Conservation (phyloP, 2,329 filamentous ascomycete genomes). For the Paraconiothyrium brasiliense region DNA sequence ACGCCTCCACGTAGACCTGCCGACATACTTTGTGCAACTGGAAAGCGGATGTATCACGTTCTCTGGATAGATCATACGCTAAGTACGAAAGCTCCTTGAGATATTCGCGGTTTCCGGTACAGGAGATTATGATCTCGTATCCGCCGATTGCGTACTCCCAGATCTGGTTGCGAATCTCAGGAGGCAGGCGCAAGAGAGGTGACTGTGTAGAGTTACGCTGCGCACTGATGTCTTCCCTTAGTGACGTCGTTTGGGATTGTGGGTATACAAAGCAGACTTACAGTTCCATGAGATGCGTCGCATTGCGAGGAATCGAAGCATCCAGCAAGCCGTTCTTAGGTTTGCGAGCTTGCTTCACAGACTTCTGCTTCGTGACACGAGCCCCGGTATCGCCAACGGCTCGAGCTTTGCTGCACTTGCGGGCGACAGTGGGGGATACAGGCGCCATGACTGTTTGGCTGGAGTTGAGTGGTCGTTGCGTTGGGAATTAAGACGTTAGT, state of each 20-base stretch:
- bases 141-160: conserved; percentile 12
- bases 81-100: neutral
- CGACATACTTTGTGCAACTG: conserved; percentile 20
- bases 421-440: neutral
- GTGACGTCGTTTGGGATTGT: neutral
- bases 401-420: neutral
- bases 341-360: neutral
- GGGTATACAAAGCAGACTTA: neutral
- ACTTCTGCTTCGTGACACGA: neutral
- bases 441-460: neutral
- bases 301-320: neutral
- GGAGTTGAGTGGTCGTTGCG: neutral
- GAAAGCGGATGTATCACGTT: conserved; percentile 11
- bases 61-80: too few relatives aligned
- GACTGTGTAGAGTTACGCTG: conserved; percentile 6
- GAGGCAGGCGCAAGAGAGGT: conserved; percentile 20
- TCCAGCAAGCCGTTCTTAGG: neutral
- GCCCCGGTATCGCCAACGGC: neutral
- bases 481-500: neutral
- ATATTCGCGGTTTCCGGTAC: neutral
- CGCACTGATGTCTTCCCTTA: neutral
- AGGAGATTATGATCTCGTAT: neutral
- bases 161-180: conserved; percentile 22
- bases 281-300: neutral
- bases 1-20: conserved; percentile 24